Evolutionary conservation across 176 grass and related monocot species (phyloP).

Genomic region (Paspalum notatum): DNA sequence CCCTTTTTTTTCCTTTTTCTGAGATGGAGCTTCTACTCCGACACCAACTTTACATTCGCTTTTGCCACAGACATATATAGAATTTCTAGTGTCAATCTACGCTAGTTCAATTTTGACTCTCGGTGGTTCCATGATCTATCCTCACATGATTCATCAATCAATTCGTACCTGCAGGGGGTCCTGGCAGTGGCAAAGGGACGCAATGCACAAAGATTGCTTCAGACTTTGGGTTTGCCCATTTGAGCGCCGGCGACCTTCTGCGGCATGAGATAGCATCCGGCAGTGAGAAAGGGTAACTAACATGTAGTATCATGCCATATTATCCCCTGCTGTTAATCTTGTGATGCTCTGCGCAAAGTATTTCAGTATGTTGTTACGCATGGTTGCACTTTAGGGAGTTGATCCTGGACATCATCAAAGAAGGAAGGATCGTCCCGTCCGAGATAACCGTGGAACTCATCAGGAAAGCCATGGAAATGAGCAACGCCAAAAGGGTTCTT

Average conservation of each 20-base stretch:
- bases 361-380: not conserved
- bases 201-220: constrained; percentile 92
- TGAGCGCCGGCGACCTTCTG: constrained; percentile 83
- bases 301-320: not conserved
- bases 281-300: constrained; percentile 68
- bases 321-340: not conserved
- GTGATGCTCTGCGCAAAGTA: not conserved
- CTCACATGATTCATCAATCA: not conserved
- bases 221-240: constrained; percentile 77
- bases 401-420: constrained; percentile 78
- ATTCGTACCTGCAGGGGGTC: constrained; percentile 54
- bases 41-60: not conserved
- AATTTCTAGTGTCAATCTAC: not conserved
- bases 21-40: not conserved
- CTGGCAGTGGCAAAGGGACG: constrained; percentile 95
- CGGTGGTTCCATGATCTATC: not conserved
- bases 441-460: constrained; percentile 86
- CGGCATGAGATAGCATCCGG: constrained; percentile 76
- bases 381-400: constrained; percentile 53
- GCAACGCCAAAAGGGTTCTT: constrained; percentile 62
- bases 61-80: not conserved
- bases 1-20: not conserved
- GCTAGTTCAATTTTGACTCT: not conserved
- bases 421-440: constrained; percentile 95
- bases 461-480: constrained; percentile 68